Conservation (phyloP, 2,329 filamentous ascomycete species). For the Trichocomaceae sp. region DNA sequence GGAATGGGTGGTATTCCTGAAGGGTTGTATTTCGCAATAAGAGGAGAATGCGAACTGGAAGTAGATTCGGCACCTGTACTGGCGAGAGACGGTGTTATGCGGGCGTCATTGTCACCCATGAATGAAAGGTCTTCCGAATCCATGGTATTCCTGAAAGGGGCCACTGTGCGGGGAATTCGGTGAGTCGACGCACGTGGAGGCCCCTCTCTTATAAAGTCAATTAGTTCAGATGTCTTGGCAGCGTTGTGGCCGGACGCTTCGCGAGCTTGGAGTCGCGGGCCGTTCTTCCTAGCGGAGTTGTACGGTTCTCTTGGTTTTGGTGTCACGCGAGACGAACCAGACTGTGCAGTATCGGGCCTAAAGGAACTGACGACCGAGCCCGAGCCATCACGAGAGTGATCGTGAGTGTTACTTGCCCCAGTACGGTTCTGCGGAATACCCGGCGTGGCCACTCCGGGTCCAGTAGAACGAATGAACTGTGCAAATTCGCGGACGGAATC, state of each 20-base stretch:
- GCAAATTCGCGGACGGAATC: slow-evolving; percentile 78
- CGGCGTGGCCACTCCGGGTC: slow-evolving; percentile 50
- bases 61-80: slow-evolving; percentile 49
- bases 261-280: slow-evolving; percentile 60
- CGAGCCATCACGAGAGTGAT: slow-evolving; percentile 7
- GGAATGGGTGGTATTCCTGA: slow-evolving; percentile 17
- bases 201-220: slow-evolving; percentile 89
- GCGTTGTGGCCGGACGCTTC: slow-evolving; percentile 56
- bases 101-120: slow-evolving; percentile 26
- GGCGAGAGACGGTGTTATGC: slow-evolving; percentile 32
- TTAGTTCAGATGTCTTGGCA: slow-evolving; percentile 71
- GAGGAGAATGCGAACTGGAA: slow-evolving; percentile 68
- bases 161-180: slow-evolving; percentile 73
- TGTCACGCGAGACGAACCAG: slow-evolving; percentile 4
- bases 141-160: slow-evolving; percentile 77
- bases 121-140: slow-evolving; percentile 66
- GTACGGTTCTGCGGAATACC: slow-evolving; percentile 14
- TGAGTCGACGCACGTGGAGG: slow-evolving; percentile 60
- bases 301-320: slow-evolving; percentile 7
- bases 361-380: not conserved
- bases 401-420: not conserved
- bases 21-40: slow-evolving; percentile 45
- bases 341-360: slow-evolving; percentile 14
- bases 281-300: slow-evolving; percentile 16
- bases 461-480: slow-evolving; percentile 77